Conservation (phyloP, 2,329 filamentous ascomycete species). For the Colletotrichum sidae region DNA sequence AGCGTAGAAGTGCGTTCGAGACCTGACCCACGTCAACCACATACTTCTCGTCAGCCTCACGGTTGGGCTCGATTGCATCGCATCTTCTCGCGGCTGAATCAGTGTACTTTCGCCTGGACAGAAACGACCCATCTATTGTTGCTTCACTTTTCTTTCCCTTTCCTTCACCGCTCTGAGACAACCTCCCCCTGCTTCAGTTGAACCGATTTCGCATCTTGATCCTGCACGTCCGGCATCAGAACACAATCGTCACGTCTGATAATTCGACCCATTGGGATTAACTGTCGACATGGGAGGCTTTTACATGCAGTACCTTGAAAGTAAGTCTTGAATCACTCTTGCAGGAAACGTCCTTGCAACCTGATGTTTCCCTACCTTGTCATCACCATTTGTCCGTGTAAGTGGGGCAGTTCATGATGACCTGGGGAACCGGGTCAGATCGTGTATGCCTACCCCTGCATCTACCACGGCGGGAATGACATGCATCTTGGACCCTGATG, state of each 20-base stretch:
- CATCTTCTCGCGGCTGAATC: conserved; percentile 45
- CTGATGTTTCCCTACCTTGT: conserved; percentile 36
- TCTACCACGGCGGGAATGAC: conserved; percentile 44
- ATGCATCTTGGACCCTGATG: conserved; percentile 35
- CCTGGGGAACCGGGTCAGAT: conserved; percentile 33
- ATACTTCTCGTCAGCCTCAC: conserved; percentile 52
- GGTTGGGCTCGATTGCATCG: conserved; percentile 69
- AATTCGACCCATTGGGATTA: conserved; percentile 42
- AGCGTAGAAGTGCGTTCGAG: conserved; percentile 30
- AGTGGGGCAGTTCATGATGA: conserved; percentile 30
- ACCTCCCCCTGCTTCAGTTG: background rate
- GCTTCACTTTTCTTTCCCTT: conserved; percentile 32
- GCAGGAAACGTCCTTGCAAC: conserved; percentile 24
- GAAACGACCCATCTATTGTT: conserved; percentile 40
- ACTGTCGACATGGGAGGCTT: conserved; percentile 69
- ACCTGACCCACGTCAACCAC: conserved; percentile 42
- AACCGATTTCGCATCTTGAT: conserved; percentile 10
- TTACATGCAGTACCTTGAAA: conserved; percentile 80
- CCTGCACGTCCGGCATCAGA: conserved; percentile 22
- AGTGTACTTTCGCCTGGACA: conserved; percentile 47
- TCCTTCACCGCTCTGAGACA: conserved; percentile 23
- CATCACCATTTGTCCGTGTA: conserved; percentile 30
- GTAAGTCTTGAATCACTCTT: conserved; percentile 65
- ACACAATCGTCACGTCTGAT: conserved; percentile 1
- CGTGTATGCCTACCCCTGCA: conserved; percentile 45